phyloP scores from a whole-genome alignment of 106 monocot genomes.

The Apostasia ramifera region DNA sequence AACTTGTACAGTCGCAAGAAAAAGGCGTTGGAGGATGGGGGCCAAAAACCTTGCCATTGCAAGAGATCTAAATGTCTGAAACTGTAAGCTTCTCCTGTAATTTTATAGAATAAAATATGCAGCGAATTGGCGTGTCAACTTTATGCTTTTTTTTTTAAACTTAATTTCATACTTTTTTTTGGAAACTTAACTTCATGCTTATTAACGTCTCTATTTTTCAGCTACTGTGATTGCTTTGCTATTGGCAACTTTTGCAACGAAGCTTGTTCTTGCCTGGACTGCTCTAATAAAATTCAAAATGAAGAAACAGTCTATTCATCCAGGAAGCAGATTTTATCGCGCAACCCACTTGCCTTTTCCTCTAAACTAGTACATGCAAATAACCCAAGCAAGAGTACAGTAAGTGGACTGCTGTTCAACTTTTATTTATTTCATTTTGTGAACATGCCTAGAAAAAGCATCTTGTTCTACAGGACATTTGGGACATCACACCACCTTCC shows the following conservation, averaged over 20 bases:
- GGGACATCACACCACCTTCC: constrained; percentile 27
- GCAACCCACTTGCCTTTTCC: constrained; percentile 67
- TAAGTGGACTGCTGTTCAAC: constrained; percentile 15
- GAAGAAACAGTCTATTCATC: constrained; percentile 31
- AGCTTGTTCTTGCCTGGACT: constrained; percentile 45
- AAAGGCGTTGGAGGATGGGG: constrained; percentile 35
- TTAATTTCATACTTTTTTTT: too few species aligned
- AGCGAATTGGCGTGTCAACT: not conserved
- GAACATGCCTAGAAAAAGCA: not conserved
- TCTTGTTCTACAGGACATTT: constrained; percentile 26
- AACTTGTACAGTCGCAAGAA: constrained; percentile 27
- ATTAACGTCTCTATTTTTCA: constrained; percentile 14
- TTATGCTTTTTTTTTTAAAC: not conserved
- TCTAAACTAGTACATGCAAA: constrained; percentile 40
- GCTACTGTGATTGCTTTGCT: constrained; percentile 74
- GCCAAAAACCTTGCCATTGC: constrained; percentile 56
- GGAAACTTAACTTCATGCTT: too few species aligned
- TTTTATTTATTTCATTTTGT: constrained; percentile 1
- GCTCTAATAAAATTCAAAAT: constrained; percentile 35
- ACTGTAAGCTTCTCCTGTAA: constrained; percentile 40
- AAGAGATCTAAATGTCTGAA: constrained; percentile 69
- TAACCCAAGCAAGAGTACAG: constrained; percentile 17
- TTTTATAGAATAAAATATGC: constrained; percentile 1
- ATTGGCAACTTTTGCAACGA: constrained; percentile 39
- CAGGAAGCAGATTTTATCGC: constrained; percentile 38